Conservation (phyloP, 2,329 filamentous ascomycete genomes). For the Sporothrix brasiliensis region DNA sequence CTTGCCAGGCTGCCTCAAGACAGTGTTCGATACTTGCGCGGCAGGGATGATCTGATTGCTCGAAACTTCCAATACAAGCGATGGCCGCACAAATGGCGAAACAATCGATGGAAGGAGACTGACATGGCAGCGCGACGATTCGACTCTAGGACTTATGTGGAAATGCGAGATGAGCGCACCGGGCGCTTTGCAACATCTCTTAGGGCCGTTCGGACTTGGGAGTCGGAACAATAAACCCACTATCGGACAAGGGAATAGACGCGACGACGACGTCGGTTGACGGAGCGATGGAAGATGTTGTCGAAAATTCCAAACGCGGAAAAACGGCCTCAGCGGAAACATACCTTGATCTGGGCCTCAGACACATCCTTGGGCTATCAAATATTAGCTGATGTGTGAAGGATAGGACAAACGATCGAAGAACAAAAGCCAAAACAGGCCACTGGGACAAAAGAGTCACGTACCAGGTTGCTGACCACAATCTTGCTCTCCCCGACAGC, state of each 20-base stretch:
- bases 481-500: constrained; percentile 84
- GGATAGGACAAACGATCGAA: background rate
- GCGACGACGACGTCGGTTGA: constrained; percentile 37
- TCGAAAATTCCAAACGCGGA: constrained; percentile 72
- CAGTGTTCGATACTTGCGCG: constrained; percentile 49
- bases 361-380: constrained; percentile 88
- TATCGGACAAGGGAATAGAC: constrained; percentile 34
- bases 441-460: constrained; percentile 43
- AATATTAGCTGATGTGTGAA: constrained; percentile 51
- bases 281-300: constrained; percentile 44
- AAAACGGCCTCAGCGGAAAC: constrained; percentile 81
- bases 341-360: constrained; percentile 99
- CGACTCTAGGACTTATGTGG: constrained; percentile 31
- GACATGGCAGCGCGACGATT: constrained; percentile 36
- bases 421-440: background rate
- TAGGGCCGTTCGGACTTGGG: background rate
- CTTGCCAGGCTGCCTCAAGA: constrained; percentile 58
- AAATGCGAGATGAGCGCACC: constrained; percentile 27
- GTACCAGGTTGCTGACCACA: constrained; percentile 97
- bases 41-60: constrained; percentile 54
- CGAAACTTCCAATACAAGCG: constrained; percentile 55
- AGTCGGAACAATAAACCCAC: constrained; percentile 1
- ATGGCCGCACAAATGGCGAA: constrained; percentile 37
- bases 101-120: constrained; percentile 49
- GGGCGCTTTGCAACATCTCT: constrained; percentile 27